Base-by-base conservation (phyloP, 2,329 filamentous ascomycete genomes). In the Sporothrix sp. region DNA sequence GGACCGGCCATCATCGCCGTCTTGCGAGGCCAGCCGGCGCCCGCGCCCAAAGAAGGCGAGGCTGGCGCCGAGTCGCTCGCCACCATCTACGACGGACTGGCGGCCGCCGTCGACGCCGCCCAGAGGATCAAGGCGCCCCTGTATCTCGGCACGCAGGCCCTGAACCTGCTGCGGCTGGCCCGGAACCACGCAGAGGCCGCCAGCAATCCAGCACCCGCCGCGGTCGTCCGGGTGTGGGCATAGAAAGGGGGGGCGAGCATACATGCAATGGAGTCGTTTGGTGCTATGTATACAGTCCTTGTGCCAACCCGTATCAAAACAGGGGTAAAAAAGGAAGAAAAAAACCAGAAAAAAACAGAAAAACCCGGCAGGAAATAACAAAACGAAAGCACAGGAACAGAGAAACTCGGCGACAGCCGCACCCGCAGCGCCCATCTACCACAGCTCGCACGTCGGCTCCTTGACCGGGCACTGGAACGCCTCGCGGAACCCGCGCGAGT, bases 361-460 rank as follows among this genome's bases (percentile, higher is more conserved):
- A 28, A 28, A 20, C 21, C 20, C 14, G 16, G 30, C 37, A 39
- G 14, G 46, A 46, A 28, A 40, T 11, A 36, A 14, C 18, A 35
- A 16, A 18, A 30, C 30, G 27, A 38, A 37, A 18, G 5, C 18
- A 39, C 3, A 39, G 13, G 33, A n/a, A n/a, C n/a, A n/a, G n/a
- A n/a, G n/a, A n/a, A n/a, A n/a, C n/a, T n/a, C n/a, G n/a, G n/a
- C n/a, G n/a, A n/a, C 25, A 7, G 3, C 13, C 23, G 18, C 8
- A 3, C 8, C 16, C 14, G 20, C 27, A 21, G 2, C 43, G 7
- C 6, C 11, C 7, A 2, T 9, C 52, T 55, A 87, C 82, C 83
- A 87, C 52, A 87, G 66, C 65, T 86, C 77, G 62, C 83, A 87
- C 28, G 73, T 76, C 0, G 82, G 82, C 61, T 85, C 73, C 67